These are phyloP conservation scores for Tripterygium wilfordii DNA, from an alignment of 177 flowering plant genomes.

Conservation along the genomic window DNA sequence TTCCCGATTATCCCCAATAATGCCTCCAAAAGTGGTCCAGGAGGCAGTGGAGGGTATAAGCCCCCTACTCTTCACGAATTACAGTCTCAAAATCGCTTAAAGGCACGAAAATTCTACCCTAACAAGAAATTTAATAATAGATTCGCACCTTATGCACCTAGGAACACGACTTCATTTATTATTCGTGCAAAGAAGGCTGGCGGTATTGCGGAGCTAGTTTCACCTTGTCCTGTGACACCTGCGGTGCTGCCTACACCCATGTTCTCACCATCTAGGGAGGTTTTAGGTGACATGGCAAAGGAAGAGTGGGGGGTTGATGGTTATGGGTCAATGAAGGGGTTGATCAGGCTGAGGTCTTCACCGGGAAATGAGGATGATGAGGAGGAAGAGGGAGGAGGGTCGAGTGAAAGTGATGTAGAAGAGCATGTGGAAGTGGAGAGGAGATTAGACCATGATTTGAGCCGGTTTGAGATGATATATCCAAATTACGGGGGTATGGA, in stretches of 20 bases:
- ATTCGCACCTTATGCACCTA: constrained; percentile 79
- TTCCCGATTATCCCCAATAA: too few relatives aligned
- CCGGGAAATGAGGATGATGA: constrained; percentile 64
- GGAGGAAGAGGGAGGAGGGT: constrained; percentile 72
- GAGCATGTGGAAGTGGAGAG: constrained; percentile 96
- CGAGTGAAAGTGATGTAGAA: constrained; percentile 94
- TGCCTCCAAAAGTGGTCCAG: constrained; percentile 7
- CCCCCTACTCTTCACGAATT: constrained; percentile 68
- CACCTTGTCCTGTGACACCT: constrained; percentile 83
- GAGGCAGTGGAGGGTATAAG: constrained; percentile 45
- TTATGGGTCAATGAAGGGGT: constrained; percentile 94
- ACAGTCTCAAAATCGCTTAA: constrained; percentile 66
- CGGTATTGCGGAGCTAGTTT: constrained; percentile 78
- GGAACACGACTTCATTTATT: constrained; percentile 78
- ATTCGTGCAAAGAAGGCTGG: constrained; percentile 89
- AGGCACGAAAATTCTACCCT: constrained; percentile 60
- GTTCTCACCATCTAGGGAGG: constrained; percentile 83
- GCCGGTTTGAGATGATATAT: constrained; percentile 93
- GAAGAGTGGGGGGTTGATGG: constrained; percentile 98
- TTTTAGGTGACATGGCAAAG: constrained; percentile 82
- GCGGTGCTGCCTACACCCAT: constrained; percentile 86
- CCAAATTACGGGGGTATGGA: constrained; percentile 46
- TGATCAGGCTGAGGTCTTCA: constrained; percentile 67
- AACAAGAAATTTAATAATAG: constrained; percentile 65
- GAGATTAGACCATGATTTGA: constrained; percentile 94